Evolutionary conservation across 805 yeast genomes (phyloP).

Genomic region (Lipomyces yamadae): DNA sequence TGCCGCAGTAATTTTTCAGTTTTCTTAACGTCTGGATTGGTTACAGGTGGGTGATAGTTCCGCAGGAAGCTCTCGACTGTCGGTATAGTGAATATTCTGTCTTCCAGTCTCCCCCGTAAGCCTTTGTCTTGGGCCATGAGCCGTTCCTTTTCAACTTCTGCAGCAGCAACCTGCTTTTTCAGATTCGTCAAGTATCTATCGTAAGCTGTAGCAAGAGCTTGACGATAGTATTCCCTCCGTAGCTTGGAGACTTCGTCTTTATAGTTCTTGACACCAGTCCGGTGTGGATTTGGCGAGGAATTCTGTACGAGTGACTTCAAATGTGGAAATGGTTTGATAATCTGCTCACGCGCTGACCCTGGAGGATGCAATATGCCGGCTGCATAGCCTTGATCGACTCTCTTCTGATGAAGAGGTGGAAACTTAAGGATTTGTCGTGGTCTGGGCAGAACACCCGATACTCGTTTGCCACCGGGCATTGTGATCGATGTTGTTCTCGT

Average conservation of each 20-base stretch:
- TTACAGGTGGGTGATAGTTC: constrained; percentile 17
- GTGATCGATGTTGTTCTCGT: background rate
- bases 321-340: constrained; percentile 21
- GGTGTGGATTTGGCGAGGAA: constrained; percentile 17
- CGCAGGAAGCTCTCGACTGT: constrained; percentile 21
- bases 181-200: constrained; percentile 5
- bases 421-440: constrained; percentile 21
- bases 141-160: constrained; percentile 5
- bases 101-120: constrained; percentile 11
- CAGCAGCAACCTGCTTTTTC: constrained; percentile 7
- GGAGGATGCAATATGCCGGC: constrained; percentile 17
- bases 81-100: constrained; percentile 25
- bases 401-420: constrained; percentile 8
- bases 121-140: constrained; percentile 13
- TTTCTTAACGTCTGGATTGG: background rate
- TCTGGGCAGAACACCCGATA: constrained; percentile 22
- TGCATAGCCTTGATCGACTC: constrained; percentile 22
- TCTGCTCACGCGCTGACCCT: constrained; percentile 17
- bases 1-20: constrained; percentile 8
- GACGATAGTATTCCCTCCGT: constrained; percentile 19
- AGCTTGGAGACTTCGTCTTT: constrained; percentile 12
- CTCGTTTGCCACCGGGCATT: background rate
- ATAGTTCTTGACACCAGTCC: background rate
- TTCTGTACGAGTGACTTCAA: constrained; percentile 12
- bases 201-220: constrained; percentile 14